Base-by-base conservation (phyloP, 106 monocot species). In the Vanilla planifolia region DNA sequence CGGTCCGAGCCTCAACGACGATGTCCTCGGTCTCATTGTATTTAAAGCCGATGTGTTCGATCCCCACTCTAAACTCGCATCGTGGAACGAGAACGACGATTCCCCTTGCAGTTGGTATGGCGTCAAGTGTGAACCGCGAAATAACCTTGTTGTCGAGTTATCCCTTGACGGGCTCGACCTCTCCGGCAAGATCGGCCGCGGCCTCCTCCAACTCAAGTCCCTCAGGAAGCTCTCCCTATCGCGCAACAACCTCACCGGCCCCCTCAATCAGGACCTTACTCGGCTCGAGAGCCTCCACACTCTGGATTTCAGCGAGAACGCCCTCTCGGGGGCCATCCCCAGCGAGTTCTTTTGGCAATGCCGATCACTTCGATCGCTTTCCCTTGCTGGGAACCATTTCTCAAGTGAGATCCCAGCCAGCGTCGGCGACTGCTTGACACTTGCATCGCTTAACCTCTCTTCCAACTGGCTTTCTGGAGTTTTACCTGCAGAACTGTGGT, bases 1-100 rank as follows among this genome's bases (percentile, higher is more conserved):
- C 17, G 73, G 62, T 9, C 64, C 69, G 14, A 41, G 66, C 29
- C 36, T 92, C 39, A 98, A 85, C 82, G 92, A 88, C 57, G 98
- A 98, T 59, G 69, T 92, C 16, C 98, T 98, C n/a, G 98, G 92
- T 34, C 79, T 98, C 27, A 82, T 98, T 62, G 92, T 92, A 59
- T 88, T 98, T 80, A 98, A 98, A 61, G 76, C 92, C 46, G 92
- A 77, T 24, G 60, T 98, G 22, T 16, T 4, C 2, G 96, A 98
- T 64, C 85, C 98, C 0, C 19, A n/a, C 2, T 74, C 74, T 15
- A 65, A 65, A 57, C 92, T 98, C 22, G 61, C 72, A 4, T 85
- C 98, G 2, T 98, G 98, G 98, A 80, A 88, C 69, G 92, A 85
- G 58, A 88, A 92, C 71, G 84, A 82, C 64, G 72, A 72, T 53